phyloP scores from a whole-genome alignment of 768 basidiomycete genomes.

The Trametes meyenii region DNA sequence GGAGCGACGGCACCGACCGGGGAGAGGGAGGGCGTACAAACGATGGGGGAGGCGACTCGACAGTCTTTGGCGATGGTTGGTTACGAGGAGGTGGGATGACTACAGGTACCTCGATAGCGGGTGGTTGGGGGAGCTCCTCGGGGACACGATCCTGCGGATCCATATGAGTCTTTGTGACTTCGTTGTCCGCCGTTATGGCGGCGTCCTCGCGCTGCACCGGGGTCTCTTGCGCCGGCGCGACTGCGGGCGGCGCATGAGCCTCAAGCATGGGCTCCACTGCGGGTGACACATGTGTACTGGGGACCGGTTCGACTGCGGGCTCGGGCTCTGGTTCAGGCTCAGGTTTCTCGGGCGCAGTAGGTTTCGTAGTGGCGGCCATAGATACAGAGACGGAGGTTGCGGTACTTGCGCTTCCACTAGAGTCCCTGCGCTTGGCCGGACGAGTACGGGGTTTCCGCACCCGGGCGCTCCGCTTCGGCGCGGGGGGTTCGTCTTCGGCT shows the following conservation, averaged over 20 bases:
- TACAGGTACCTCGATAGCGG: not conserved
- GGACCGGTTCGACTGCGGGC: not conserved
- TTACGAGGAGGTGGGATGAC: not conserved
- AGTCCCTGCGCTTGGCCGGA: slow-evolving; percentile 42
- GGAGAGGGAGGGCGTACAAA: not conserved
- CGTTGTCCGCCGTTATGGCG: slow-evolving; percentile 8
- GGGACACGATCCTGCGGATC: not conserved
- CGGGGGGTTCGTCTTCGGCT: slow-evolving; percentile 37
- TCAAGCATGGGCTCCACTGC: not conserved
- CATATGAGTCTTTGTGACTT: not conserved
- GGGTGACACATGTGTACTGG: not conserved
- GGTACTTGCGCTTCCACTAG: slow-evolving; percentile 55
- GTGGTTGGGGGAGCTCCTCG: slow-evolving; percentile 2
- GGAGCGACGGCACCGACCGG: not conserved
- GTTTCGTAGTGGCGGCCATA: slow-evolving; percentile 32
- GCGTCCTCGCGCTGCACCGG: not conserved
- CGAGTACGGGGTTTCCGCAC: slow-evolving; percentile 43
- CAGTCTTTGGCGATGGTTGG: not conserved
- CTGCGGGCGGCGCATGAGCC: not conserved
- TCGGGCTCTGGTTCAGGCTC: not conserved
- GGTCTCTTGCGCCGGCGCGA: slow-evolving; percentile 8
- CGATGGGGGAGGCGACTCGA: not conserved
- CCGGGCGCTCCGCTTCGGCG: slow-evolving; percentile 48
- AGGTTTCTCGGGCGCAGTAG: slow-evolving; percentile 6
- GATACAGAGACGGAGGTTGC: slow-evolving; percentile 39